Evolutionary conservation across 1,139 yeast species (phyloP).

Genomic region (Yamadazyma dendronema): DNA sequence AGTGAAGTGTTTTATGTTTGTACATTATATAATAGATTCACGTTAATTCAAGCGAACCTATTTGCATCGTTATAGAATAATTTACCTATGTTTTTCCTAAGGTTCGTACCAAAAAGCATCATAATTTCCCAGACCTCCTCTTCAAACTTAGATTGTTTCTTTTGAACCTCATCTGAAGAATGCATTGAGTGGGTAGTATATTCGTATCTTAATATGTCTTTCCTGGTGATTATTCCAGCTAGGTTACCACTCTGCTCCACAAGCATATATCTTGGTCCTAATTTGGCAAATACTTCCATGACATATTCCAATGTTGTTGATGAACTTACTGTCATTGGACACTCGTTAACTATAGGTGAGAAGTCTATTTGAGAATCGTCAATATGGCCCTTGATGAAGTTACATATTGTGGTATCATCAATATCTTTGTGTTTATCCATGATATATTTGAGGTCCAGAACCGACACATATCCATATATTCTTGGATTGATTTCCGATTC

Average conservation of each 20-base stretch:
- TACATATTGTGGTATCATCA: conserved; percentile 20
- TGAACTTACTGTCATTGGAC: conserved; percentile 63
- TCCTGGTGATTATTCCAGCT: conserved; percentile 63
- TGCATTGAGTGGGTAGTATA: conserved; percentile 29
- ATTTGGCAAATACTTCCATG: conserved; percentile 66
- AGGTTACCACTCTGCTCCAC: conserved; percentile 57
- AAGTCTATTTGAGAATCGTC: conserved; percentile 22
- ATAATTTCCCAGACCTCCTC: conserved; percentile 38
- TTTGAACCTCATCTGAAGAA: conserved; percentile 12
- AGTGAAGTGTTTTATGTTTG: conserved; percentile 26
- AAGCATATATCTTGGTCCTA: conserved; percentile 77
- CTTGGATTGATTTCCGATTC: conserved; percentile 29
- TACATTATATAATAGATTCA: neutral
- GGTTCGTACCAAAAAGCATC: conserved; percentile 21
- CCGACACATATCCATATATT: conserved; percentile 36
- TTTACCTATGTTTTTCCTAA: conserved; percentile 27
- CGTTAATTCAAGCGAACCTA: conserved; percentile 14
- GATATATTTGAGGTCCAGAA: conserved; percentile 30
- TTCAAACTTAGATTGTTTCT: conserved; percentile 26
- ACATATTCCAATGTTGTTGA: conserved; percentile 60
- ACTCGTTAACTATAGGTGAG: conserved; percentile 49
- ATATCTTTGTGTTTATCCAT: conserved; percentile 17
- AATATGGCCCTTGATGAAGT: conserved; percentile 15
- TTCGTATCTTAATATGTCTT: conserved; percentile 63
- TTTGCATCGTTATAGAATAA: conserved; percentile 31